These are phyloP conservation scores for Ustanciosporium gigantosporum DNA, from an alignment of 1,284 basidiomycete species.

Conservation along the genomic window DNA sequence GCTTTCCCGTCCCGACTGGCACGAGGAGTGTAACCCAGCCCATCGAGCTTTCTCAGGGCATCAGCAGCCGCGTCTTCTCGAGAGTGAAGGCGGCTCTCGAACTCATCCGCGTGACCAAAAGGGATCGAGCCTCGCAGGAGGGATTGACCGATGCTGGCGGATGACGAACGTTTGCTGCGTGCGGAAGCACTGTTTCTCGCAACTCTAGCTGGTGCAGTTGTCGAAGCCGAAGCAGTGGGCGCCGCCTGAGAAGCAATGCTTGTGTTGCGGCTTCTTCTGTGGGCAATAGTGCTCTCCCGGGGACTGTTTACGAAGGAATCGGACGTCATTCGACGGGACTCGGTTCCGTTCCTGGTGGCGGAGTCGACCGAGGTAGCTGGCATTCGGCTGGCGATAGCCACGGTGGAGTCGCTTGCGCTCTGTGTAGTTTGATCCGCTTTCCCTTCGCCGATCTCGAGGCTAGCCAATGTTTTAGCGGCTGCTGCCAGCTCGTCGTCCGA, in stretches of 20 bases:
- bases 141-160: constrained; percentile 65
- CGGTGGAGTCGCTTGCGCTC: not conserved
- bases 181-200: constrained; percentile 21
- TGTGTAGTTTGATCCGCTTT: not conserved
- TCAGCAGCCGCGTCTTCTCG: constrained; percentile 82
- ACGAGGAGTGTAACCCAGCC: constrained; percentile 69
- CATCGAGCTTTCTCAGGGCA: constrained; percentile 89
- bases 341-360: not conserved
- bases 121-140: constrained; percentile 53
- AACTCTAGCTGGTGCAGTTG: constrained; percentile 3
- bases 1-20: constrained; percentile 31
- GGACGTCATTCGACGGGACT: not conserved
- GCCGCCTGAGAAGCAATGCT: constrained; percentile 1
- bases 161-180: constrained; percentile 49
- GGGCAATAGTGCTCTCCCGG: not conserved
- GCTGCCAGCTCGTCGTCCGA: not conserved
- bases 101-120: constrained; percentile 42
- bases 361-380: too few species aligned
- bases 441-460: not conserved
- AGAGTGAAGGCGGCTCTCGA: constrained; percentile 35
- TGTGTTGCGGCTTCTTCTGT: not conserved
- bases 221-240: not conserved
- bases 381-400: not conserved
- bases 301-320: not conserved
- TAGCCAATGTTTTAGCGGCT: not conserved